These are phyloP conservation scores for Diaporthe eres DNA, from an alignment of 2,329 filamentous ascomycete genomes.

Conservation along the genomic window DNA sequence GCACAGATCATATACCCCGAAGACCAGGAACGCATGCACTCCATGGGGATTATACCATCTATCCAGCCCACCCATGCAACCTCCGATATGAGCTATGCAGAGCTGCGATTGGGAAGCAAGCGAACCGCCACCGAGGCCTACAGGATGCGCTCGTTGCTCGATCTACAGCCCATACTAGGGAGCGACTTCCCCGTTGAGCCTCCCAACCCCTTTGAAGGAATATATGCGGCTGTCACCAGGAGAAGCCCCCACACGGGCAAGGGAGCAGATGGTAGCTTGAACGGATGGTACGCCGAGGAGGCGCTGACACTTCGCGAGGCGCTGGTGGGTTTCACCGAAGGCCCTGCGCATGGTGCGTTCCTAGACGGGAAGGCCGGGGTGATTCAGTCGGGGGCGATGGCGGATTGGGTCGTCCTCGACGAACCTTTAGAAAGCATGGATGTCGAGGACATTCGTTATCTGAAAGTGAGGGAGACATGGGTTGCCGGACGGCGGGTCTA, in stretches of 20 bases:
- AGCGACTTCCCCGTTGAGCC: constrained; percentile 82
- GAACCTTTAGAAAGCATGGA: constrained; percentile 64
- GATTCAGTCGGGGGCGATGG: constrained; percentile 72
- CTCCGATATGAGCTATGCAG: constrained; percentile 78
- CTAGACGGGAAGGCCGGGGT: constrained; percentile 71
- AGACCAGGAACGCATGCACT: constrained; percentile 72
- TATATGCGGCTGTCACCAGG: constrained; percentile 77
- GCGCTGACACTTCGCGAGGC: constrained; percentile 71
- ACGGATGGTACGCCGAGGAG: constrained; percentile 73
- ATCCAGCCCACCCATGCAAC: constrained; percentile 82
- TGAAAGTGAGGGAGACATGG: constrained; percentile 77
- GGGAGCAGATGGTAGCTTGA: constrained; percentile 60
- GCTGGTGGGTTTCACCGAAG: constrained; percentile 72
- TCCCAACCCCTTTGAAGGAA: constrained; percentile 75
- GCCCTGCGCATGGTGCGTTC: constrained; percentile 71
- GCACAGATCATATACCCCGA: constrained; percentile 77
- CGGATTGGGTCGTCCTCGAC: constrained; percentile 81
- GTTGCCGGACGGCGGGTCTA: constrained; percentile 71
- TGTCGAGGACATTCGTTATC: constrained; percentile 65
- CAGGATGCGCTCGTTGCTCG: constrained; percentile 74
- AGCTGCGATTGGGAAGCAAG: constrained; percentile 68
- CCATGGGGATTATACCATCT: constrained; percentile 74
- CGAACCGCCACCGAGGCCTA: constrained; percentile 73
- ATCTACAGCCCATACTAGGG: constrained; percentile 69
- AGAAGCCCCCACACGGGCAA: constrained; percentile 70